These are phyloP conservation scores for Tetraselmis striata DNA, from an alignment of 139 green algal species.

Conservation along the genomic window DNA sequence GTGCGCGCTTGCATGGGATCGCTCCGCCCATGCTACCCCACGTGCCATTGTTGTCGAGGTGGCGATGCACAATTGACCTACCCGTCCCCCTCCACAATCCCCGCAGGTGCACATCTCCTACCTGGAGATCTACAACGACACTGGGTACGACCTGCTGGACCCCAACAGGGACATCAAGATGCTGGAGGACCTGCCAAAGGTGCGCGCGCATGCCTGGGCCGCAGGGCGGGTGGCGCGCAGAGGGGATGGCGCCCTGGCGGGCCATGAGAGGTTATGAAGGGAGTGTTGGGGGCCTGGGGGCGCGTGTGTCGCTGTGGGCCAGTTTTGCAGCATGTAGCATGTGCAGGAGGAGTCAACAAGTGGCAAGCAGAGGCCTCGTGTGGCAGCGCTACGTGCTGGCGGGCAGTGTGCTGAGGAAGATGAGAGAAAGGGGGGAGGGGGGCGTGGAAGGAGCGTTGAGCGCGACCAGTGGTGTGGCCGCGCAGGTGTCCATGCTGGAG, in stretches of 20 bases:
- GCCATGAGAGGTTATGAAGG: neutral
- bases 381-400: neutral
- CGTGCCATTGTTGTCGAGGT: neutral
- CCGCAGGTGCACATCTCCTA: constrained; percentile 79
- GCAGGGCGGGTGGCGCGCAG: neutral
- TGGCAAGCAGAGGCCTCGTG: too few relatives aligned
- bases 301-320: neutral
- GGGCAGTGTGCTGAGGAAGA: neutral
- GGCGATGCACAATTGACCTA: neutral
- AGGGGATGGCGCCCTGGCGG: neutral
- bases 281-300: neutral
- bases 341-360: too few relatives aligned
- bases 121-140: constrained; percentile 87
- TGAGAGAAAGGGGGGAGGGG: neutral
- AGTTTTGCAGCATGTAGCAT: neutral
- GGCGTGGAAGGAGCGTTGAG: neutral
- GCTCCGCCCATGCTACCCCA: neutral
- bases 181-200: constrained; percentile 64
- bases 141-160: constrained; percentile 79
- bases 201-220: constrained; percentile 35
- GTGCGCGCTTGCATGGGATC: neutral
- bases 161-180: constrained; percentile 54
- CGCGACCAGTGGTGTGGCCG: constrained; percentile 39
- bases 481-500: constrained; percentile 48
- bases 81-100: neutral